Conservation (phyloP, 805 yeast genomes). For the Starmerella roubikii region DNA sequence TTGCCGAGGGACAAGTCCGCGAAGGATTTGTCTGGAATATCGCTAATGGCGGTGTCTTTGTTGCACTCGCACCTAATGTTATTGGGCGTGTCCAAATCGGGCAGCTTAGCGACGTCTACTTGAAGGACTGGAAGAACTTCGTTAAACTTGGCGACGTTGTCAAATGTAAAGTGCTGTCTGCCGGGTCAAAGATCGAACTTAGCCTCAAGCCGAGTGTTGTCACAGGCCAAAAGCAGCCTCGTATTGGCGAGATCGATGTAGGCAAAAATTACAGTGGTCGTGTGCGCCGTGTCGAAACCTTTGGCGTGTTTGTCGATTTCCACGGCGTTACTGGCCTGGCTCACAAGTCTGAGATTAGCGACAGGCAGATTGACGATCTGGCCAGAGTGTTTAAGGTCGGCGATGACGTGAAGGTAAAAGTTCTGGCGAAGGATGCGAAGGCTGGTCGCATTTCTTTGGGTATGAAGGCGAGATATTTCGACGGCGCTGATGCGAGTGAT, state of each 20-base stretch:
- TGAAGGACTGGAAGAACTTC: constrained; percentile 78
- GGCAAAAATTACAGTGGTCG: constrained; percentile 69
- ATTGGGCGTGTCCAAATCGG: constrained; percentile 70
- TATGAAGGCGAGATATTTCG: constrained; percentile 86
- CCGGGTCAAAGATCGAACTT: constrained; percentile 47
- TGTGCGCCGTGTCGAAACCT: constrained; percentile 64
- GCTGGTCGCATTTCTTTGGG: constrained; percentile 77
- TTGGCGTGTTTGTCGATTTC: constrained; percentile 79
- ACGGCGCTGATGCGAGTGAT: constrained; percentile 27
- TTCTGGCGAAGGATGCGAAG: constrained; percentile 45
- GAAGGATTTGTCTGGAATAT: constrained; percentile 70
- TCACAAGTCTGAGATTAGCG: constrained; percentile 71
- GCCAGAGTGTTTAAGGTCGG: constrained; percentile 68
- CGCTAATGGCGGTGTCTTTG: constrained; percentile 60
- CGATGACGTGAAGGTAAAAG: constrained; percentile 76
- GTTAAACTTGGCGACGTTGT: constrained; percentile 62
- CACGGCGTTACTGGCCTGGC: constrained; percentile 78
- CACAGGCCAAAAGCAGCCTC: constrained; percentile 37
- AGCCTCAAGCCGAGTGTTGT: constrained; percentile 73
- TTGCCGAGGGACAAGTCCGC: constrained; percentile 48
- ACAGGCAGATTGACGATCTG: constrained; percentile 41
- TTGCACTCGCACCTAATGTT: constrained; percentile 55
- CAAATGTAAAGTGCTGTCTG: constrained; percentile 53
- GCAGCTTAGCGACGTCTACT: constrained; percentile 65
- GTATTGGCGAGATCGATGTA: constrained; percentile 45